Conservation (phyloP, 2,329 filamentous ascomycete species). For the Monilinia fructicola region DNA sequence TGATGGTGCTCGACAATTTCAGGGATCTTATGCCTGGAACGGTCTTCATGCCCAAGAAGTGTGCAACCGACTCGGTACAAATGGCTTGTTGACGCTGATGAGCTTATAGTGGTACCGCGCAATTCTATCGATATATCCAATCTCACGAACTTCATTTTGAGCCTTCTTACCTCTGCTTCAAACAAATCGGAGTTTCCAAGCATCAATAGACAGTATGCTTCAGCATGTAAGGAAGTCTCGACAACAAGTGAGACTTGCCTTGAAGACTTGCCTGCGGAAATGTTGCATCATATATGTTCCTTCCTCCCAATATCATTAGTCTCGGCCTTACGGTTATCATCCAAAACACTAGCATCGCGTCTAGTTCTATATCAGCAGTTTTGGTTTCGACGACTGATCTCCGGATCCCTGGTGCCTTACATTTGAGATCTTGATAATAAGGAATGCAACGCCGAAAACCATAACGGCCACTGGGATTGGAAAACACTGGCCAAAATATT, state of each 20-base stretch:
- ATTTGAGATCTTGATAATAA: slow-evolving; percentile 2
- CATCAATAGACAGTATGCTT: neutral
- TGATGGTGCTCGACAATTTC: too few species aligned
- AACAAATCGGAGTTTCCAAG: neutral
- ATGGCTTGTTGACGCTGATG: too few species aligned
- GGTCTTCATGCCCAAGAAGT: too few species aligned
- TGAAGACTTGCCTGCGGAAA: neutral
- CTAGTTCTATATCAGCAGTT: neutral
- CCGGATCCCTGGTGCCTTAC: slow-evolving; percentile 1
- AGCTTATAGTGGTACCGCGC: too few species aligned
- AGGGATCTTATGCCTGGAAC: too few species aligned
- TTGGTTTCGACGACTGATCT: slow-evolving; percentile 2
- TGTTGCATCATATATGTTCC: slow-evolving; percentile 1
- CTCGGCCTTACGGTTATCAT: slow-evolving; percentile 4
- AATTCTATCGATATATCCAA: too few species aligned
- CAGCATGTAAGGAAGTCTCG: neutral
- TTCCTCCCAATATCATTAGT: neutral
- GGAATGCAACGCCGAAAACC: neutral
- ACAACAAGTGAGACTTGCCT: neutral
- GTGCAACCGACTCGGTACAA: too few species aligned
- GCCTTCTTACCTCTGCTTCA: neutral
- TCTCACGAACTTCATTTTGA: too few species aligned
- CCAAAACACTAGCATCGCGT: neutral
- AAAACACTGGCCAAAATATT: neutral
- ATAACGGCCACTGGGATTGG: neutral